Evolutionary conservation across 257 asterid species (phyloP).

Genomic region (Catharanthus roseus): DNA sequence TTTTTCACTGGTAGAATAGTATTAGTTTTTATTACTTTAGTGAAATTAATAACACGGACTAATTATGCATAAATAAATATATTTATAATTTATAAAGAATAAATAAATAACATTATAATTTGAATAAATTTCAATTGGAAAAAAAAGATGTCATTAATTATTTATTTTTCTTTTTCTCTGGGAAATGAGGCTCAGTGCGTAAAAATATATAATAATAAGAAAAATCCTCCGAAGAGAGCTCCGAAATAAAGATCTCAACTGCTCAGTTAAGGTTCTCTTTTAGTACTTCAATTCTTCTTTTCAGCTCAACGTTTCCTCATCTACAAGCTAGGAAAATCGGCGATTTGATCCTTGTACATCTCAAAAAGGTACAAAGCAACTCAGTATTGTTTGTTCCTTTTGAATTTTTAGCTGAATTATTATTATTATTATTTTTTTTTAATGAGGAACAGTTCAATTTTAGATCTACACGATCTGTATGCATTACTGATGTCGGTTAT

Average conservation of each 20-base stretch:
- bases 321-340: background rate
- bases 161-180: too few species aligned
- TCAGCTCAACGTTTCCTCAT: background rate
- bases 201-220: too few species aligned
- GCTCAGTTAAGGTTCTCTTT: conserved; percentile 5
- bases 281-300: background rate
- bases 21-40: too few species aligned
- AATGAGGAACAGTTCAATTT: background rate
- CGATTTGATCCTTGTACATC: background rate
- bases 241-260: background rate
- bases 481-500: background rate
- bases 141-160: too few species aligned
- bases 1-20: too few species aligned
- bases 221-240: background rate
- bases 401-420: background rate
- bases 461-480: background rate
- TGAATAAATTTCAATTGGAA: too few species aligned
- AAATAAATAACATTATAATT: too few species aligned
- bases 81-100: too few species aligned
- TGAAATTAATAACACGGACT: too few species aligned
- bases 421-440: background rate
- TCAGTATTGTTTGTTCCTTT: background rate
- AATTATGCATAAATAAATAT: too few species aligned
- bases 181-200: too few species aligned
- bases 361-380: background rate